These are phyloP conservation scores for Coniferiporia weirii DNA, from an alignment of 1,284 basidiomycete species.

Conservation along the genomic window DNA sequence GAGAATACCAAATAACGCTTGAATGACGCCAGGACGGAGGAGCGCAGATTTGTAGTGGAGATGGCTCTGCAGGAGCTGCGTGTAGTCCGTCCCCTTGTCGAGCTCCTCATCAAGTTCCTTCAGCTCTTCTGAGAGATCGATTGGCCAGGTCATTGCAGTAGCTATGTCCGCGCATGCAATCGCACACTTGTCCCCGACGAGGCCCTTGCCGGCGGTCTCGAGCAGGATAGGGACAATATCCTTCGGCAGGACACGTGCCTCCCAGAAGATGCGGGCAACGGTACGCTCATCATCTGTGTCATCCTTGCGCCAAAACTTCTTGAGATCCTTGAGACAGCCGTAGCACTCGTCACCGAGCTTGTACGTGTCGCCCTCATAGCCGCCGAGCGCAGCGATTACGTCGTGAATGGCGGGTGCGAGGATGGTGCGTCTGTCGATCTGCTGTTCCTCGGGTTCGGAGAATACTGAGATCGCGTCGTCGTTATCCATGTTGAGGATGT, in stretches of 20 bases:
- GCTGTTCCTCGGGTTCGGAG: background rate
- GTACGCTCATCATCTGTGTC: slow-evolving; percentile 93
- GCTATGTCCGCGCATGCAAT: slow-evolving; percentile 85
- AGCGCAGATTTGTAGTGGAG: slow-evolving; percentile 82
- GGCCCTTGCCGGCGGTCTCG: slow-evolving; percentile 70
- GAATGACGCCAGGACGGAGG: slow-evolving; percentile 59
- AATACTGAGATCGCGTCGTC: slow-evolving; percentile 8
- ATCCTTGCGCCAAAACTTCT: slow-evolving; percentile 91
- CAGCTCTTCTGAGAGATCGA: slow-evolving; percentile 87
- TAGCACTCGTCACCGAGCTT: slow-evolving; percentile 79
- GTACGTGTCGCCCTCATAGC: slow-evolving; percentile 65
- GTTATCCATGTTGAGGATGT: slow-evolving; percentile 5
- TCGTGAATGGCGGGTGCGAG: slow-evolving; percentile 62
- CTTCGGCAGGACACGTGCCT: slow-evolving; percentile 74
- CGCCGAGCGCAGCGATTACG: slow-evolving; percentile 73
- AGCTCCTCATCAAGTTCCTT: slow-evolving; percentile 81
- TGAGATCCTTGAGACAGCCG: slow-evolving; percentile 88
- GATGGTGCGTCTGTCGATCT: slow-evolving; percentile 37
- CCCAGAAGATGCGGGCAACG: slow-evolving; percentile 86
- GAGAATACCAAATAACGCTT: slow-evolving; percentile 64
- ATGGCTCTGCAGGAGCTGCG: slow-evolving; percentile 74
- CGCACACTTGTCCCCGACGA: slow-evolving; percentile 78
- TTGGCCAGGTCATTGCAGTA: slow-evolving; percentile 96
- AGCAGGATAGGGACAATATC: slow-evolving; percentile 85
- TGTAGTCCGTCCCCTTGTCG: slow-evolving; percentile 80